phyloP scores from a whole-genome alignment of 2,329 filamentous ascomycete genomes.

The Albophoma yamanashiensis region DNA sequence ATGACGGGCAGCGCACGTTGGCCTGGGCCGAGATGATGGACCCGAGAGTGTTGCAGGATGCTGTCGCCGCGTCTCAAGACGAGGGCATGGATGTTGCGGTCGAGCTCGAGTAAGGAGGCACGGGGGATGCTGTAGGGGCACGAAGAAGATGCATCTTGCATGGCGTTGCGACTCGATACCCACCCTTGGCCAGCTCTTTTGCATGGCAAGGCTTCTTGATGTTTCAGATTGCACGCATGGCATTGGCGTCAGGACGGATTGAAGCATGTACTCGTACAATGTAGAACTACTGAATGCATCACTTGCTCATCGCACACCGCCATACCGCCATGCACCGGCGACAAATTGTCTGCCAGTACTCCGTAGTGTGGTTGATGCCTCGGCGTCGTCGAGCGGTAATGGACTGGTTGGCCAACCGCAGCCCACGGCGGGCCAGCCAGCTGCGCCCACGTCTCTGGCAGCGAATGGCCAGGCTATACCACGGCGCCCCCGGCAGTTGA shows the following conservation, averaged over 20 bases:
- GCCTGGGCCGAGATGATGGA: slow-evolving; percentile 55
- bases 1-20: slow-evolving; percentile 52
- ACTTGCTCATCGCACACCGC: background rate
- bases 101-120: background rate
- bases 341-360: background rate
- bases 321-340: background rate
- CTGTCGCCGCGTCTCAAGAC: slow-evolving; percentile 5
- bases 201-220: background rate
- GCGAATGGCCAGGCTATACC: background rate
- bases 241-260: background rate
- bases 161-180: background rate
- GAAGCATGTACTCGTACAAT: background rate
- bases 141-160: background rate
- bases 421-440: background rate
- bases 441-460: background rate
- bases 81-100: slow-evolving; percentile 1
- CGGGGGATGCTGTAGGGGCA: background rate
- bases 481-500: background rate
- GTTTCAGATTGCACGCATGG: background rate
- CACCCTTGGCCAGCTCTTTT: background rate
- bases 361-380: background rate
- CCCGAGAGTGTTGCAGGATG: slow-evolving; percentile 48
- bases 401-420: background rate
- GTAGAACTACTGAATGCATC: background rate
- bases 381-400: background rate